These are phyloP conservation scores for Fusarium mangiferae DNA, from an alignment of 2,329 filamentous ascomycete genomes.

Conservation along the genomic window DNA sequence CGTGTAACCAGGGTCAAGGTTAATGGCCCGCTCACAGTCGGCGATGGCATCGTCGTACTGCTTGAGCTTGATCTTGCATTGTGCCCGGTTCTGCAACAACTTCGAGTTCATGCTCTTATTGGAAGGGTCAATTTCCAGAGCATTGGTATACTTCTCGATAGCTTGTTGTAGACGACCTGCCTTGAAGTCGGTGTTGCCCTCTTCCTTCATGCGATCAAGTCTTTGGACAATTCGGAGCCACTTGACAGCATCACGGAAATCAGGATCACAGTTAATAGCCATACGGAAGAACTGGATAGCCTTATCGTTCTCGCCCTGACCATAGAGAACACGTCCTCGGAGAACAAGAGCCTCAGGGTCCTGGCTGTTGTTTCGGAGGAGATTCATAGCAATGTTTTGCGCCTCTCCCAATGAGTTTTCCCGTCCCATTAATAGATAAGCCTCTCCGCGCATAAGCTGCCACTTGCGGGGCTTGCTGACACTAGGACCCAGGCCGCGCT, in stretches of 20 bases:
- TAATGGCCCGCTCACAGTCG: conserved; percentile 86
- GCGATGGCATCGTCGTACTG: conserved; percentile 82
- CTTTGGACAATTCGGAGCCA: conserved; percentile 91
- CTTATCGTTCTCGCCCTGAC: conserved; percentile 94
- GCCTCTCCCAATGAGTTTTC: conserved; percentile 90
- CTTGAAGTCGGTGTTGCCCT: conserved; percentile 93
- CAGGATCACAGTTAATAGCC: conserved; percentile 89
- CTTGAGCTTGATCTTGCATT: conserved; percentile 86
- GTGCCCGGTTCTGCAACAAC: conserved; percentile 90
- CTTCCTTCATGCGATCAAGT: conserved; percentile 91
- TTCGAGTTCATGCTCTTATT: conserved; percentile 97
- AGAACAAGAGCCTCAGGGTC: conserved; percentile 95
- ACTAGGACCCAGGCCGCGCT: conserved; percentile 78
- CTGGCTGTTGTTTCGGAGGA: conserved; percentile 86
- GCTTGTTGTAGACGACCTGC: conserved; percentile 81
- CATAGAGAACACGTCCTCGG: conserved; percentile 86
- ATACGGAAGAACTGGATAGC: conserved; percentile 92
- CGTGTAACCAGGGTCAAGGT: conserved; percentile 83
- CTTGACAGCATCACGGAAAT: conserved; percentile 88
- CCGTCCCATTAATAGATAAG: conserved; percentile 91
- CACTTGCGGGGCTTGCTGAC: conserved; percentile 89
- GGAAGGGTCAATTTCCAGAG: conserved; percentile 83
- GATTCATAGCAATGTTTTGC: conserved; percentile 88
- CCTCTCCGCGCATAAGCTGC: conserved; percentile 91
- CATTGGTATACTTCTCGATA: conserved; percentile 84